Conservation (phyloP, 108 stramenopile genomes). For the Skeletonema marinoi region DNA sequence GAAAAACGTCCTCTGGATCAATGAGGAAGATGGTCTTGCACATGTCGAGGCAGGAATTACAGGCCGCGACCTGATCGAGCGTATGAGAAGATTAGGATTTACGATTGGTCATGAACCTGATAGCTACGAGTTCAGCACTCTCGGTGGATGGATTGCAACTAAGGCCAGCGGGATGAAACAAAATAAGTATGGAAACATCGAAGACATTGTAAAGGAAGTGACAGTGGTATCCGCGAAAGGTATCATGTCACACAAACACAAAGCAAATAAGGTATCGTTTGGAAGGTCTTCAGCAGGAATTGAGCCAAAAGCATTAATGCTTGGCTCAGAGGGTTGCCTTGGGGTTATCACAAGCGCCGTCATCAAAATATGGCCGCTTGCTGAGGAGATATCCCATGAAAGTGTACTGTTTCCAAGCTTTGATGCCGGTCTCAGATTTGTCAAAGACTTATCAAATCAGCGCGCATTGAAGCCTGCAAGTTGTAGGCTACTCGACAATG, state of each 20-base stretch:
- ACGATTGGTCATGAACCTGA: slow-evolving; percentile 97
- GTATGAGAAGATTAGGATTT: slow-evolving; percentile 75
- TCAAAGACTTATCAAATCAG: slow-evolving; percentile 66
- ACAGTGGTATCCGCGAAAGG: slow-evolving; percentile 69
- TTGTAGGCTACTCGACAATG: slow-evolving; percentile 91
- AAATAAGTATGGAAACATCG: slow-evolving; percentile 95
- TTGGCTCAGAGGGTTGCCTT: slow-evolving; percentile 93
- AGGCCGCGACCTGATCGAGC: slow-evolving; percentile 69
- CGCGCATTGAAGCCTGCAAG: slow-evolving; percentile 73
- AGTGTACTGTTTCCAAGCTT: slow-evolving; percentile 80
- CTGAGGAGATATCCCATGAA: slow-evolving; percentile 65
- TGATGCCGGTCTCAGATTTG: slow-evolving; percentile 76
- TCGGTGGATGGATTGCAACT: slow-evolving; percentile 97
- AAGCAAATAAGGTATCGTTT: slow-evolving; percentile 38
- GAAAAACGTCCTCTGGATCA: slow-evolving; percentile 77
- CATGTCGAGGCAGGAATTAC: slow-evolving; percentile 91
- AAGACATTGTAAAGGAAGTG: slow-evolving; percentile 91
- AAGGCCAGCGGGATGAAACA: slow-evolving; percentile 97
- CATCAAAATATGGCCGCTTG: slow-evolving; percentile 83
- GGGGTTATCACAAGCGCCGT: slow-evolving; percentile 91
- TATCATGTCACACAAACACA: slow-evolving; percentile 55
- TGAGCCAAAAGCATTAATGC: slow-evolving; percentile 75
- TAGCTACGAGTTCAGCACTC: slow-evolving; percentile 93
- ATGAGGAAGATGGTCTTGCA: slow-evolving; percentile 85
- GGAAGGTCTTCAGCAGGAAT: slow-evolving; percentile 82